Evolutionary conservation across 345 rosid species (phyloP), one percentile per base, ranked within the genome.

Genomic region (Hibiscus syriacus): DNA sequence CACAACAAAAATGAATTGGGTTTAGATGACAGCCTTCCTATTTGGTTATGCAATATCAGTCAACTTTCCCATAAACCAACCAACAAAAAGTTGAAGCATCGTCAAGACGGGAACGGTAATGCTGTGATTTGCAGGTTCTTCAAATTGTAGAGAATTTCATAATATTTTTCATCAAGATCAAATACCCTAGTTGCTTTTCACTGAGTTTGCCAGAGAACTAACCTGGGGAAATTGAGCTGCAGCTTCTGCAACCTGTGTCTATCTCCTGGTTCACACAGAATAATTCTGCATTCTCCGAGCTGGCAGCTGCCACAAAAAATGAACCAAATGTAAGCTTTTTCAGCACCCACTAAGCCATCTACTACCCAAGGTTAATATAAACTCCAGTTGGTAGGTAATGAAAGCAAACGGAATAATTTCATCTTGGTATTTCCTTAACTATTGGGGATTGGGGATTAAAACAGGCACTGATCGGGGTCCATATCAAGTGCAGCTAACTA

Each of bases 191-290:
- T 36, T 60, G 48, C 46, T 48, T 48, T 20, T n/a, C 7, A 7
- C 6, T 2, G 32, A 16, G 46, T 2, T 46, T 17, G 14, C 13
- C n/a, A 34, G 23, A 59, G 36, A 57, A 73, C 81, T 72, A 67
- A 89, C 96, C 90, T 90, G 58, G 98, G 92, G 77, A 87, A 93
- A 74, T 93, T 93, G 61, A 93, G 92, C 88, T 87, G 57, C 84
- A 93, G 76, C 74, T 93, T 93, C 77, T 93, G 98, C 81, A 86
- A 59, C 70, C 87, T 85, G 57, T 93, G 97, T 70, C 77, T 87
- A 61, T 86, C 79, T 57, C 96, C 97, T 12, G 97, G 73, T 74
- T 93, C 97, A 74, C 98, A 87, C 13, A 87, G 52, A 76, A 93
- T 80, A 73, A 93, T 85, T 66, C 94, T 83, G 81, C 94, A 87